Conservation (phyloP, 805 yeast genomes). For the Saturnispora gosingensis region DNA sequence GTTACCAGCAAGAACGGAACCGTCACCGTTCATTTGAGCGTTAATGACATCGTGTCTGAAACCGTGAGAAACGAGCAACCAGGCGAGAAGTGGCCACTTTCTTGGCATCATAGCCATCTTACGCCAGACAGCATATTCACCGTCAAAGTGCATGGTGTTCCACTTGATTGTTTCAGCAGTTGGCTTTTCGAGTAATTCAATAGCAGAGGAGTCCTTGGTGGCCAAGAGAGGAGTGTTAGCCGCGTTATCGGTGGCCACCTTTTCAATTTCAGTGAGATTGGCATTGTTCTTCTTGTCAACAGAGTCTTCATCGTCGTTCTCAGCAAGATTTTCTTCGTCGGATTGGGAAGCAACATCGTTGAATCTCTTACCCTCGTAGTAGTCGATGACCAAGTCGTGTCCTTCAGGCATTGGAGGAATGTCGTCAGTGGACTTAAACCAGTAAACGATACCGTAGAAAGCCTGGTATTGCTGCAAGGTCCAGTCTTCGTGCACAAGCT, state of each 20-base stretch:
- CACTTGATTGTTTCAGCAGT: conserved; percentile 15
- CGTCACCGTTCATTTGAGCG: conserved; percentile 31
- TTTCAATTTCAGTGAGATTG: conserved; percentile 13
- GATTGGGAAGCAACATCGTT: conserved; percentile 5
- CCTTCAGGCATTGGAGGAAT: conserved; percentile 65
- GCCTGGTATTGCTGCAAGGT: conserved; percentile 49
- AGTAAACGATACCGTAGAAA: conserved; percentile 45
- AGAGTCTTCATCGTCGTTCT: conserved; percentile 12
- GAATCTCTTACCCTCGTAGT: conserved; percentile 50
- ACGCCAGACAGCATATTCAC: conserved; percentile 27
- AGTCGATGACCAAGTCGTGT: conserved; percentile 46
- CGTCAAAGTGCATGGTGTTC: conserved; percentile 8
- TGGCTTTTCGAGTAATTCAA: neutral
- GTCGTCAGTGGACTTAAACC: conserved; percentile 43
- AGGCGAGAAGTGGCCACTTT: conserved; percentile 44
- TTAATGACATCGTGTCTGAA: conserved; percentile 54
- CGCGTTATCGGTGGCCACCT: conserved; percentile 4
- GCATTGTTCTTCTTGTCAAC: conserved; percentile 4
- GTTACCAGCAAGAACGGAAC: conserved; percentile 35
- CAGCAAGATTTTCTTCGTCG: neutral
- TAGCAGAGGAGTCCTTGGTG: conserved; percentile 6
- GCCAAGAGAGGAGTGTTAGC: neutral
- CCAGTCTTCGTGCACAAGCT: conserved; percentile 56
- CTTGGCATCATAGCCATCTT: conserved; percentile 36
- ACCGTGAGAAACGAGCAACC: conserved; percentile 49